Evolutionary conservation across 345 rosid genomes (phyloP), one percentile per base, ranked within the genome.

Genomic region (Ceriops tagal): DNA sequence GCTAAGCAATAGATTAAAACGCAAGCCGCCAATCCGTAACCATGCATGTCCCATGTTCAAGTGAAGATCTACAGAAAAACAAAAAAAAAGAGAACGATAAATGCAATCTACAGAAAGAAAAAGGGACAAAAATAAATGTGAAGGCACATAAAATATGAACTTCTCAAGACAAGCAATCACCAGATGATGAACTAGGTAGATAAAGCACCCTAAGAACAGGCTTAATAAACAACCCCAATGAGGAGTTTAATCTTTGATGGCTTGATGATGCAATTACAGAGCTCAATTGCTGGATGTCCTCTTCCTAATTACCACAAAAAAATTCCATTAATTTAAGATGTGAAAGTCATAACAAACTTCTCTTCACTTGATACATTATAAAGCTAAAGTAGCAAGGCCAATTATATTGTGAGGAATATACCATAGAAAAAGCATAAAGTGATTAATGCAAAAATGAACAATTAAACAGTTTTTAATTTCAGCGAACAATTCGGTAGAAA

Each of bases 1-100:
- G 66, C 81, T 61, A 76, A 81, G 83, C 84, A 93, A 79, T 71
- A 91, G 97, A 78, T 70, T 76, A 75, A 85, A 88, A 58, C 96
- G 95, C 68, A 93, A 73, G 26, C 77, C 88, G 46, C 97, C 98
- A 65, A 93, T 87, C 57, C 75, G 74, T 59, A 91, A 63, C 97
- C 97, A 93, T 22, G 84, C 89, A 72, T 72, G 70, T 58, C 96
- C 96, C 74, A 86, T 83, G 66, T 74, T 84, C 74, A 70, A 73
- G 75, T 79, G 68, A 52, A 73, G 75, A 53, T 81, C 91, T 90
- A 75, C 73, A 71, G 30, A 28, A 28, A 28, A 28, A 28, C 28
- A 68, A 62, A 68, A 52, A 56, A 67, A 62, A 68, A 8, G 70
- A 7, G 34, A 30, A 71, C n/a, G 51, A 53, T 11, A 64, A 80